Base-by-base conservation (phyloP, 2,329 filamentous ascomycete genomes). In the Colletotrichum shisoi region DNA sequence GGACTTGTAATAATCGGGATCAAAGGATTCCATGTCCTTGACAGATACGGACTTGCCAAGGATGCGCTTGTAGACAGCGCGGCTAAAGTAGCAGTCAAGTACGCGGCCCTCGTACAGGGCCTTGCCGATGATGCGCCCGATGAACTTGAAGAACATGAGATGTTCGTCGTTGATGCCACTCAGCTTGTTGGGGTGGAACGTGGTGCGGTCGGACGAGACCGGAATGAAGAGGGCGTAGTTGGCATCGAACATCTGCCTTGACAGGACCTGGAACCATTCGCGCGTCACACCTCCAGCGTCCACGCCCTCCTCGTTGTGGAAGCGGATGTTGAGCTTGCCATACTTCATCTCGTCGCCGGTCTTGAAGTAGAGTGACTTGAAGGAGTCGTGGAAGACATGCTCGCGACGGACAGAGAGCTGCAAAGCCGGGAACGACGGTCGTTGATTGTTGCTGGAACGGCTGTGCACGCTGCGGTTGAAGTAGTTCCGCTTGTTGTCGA, bases 401-500 rank as follows among this genome's bases (percentile, higher is more conserved):
- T 97, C 93, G 74, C 95, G 91, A 66, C 96, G 92, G 67, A 99
- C 92, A 67, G 90, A 90, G 53, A 99, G 87, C 77, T 97, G 93
- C 58, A 99, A 83, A 24, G 87, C 78, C 49, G 93, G 91, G 73
- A 83, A 87, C 8, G 90, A 84, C 59, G 91, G 88, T 49, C 93
- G 89, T 73, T 92, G 89, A 61, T 87, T 86, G 60, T 85, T 85
- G 57, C 91, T 87, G 52, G 87, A 87, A 67, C 84, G 82, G 46
- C 82, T 80, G 78, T 99, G 95, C 12, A 99, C 89, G 74, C 93
- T 94, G 69, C 95, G 91, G 76, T 89, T 97, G 84, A 99, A 99
- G 84, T 96, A 99, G 80, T 96, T 98, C 74, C 95, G 93, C 83
- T 99, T 99, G 82, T 99, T 99, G 81, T 99, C 95, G 74, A 99